A percentile compares a stretch with the other conserved stretches of the same genome.
Conservation (phyloP, 805 yeast species). For the Wickerhamiella azymoides region DNA sequence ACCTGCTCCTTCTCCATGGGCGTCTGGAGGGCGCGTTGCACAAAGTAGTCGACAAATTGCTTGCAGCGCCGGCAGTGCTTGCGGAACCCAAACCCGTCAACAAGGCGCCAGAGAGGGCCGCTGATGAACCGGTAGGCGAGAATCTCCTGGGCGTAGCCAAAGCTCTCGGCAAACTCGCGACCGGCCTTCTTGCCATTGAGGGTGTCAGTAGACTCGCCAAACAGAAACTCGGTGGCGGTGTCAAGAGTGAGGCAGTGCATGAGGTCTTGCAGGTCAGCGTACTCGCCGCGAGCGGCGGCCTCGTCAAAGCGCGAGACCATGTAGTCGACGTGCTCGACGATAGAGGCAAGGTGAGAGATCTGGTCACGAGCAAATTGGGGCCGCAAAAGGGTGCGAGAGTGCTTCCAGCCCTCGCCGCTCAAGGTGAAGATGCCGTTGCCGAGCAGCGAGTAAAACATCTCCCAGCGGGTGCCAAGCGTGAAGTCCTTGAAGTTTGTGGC, state of each 20-base stretch:
- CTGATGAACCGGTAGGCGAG: slow-evolving; percentile 13
- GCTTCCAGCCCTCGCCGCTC: slow-evolving; percentile 26
- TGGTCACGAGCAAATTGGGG: slow-evolving; percentile 26
- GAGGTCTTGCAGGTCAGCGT: slow-evolving; percentile 17
- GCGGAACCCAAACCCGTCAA: slow-evolving; percentile 23
- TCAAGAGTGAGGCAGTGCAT: slow-evolving; percentile 18
- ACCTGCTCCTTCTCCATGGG: slow-evolving; percentile 13
- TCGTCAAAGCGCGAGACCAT: slow-evolving; percentile 12
- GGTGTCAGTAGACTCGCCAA: slow-evolving; percentile 18
- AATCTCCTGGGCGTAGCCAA: slow-evolving; percentile 13
- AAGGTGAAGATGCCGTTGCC: slow-evolving; percentile 27
- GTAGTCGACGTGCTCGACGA: slow-evolving; percentile 13
- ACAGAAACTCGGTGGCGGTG: slow-evolving; percentile 19
- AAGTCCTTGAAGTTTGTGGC: slow-evolving; percentile 25
- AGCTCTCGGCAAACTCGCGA: slow-evolving; percentile 14
- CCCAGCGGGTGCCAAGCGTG: slow-evolving; percentile 20
- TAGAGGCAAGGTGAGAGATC: slow-evolving; percentile 19
- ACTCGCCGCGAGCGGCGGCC: slow-evolving; percentile 9
- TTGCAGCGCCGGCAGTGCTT: slow-evolving; percentile 24
- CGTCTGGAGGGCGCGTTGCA: slow-evolving; percentile 26
- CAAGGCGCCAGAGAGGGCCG: slow-evolving; percentile 16
- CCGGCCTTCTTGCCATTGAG: neutral
- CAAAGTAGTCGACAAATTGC: slow-evolving; percentile 29
- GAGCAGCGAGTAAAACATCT: slow-evolving; percentile 19
- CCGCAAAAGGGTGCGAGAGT: slow-evolving; percentile 25